These are phyloP conservation scores for Lodderomyces parapsilosis DNA, from an alignment of 1,139 yeast species.

Conservation along the genomic window DNA sequence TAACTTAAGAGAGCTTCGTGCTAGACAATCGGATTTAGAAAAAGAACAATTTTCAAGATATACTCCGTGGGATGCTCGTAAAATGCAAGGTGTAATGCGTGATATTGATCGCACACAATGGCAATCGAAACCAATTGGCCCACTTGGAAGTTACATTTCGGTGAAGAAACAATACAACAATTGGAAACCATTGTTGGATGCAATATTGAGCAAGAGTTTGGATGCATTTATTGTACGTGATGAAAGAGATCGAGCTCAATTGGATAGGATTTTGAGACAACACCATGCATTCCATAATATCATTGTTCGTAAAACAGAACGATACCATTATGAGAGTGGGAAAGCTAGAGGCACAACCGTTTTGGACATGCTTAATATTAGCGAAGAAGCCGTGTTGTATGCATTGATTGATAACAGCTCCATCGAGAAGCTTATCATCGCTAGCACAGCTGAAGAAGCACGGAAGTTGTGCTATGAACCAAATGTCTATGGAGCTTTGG, in stretches of 20 bases:
- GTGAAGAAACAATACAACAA: conserved; percentile 53
- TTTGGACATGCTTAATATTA: conserved; percentile 58
- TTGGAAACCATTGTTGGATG: conserved; percentile 67
- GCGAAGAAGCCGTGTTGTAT: conserved; percentile 53
- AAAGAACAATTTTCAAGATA: conserved; percentile 26
- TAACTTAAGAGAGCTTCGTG: conserved; percentile 7
- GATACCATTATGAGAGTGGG: conserved; percentile 48
- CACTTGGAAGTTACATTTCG: conserved; percentile 64
- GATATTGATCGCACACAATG: conserved; percentile 44
- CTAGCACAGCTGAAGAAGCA: conserved; percentile 53
- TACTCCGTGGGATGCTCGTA: conserved; percentile 46
- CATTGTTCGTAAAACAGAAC: conserved; percentile 55
- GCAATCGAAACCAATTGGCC: conserved; percentile 70
- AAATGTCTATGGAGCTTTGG: conserved; percentile 49
- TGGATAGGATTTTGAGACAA: conserved; percentile 44
- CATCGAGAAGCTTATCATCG: conserved; percentile 60
- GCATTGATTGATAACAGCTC: conserved; percentile 63
- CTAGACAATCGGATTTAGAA: conserved; percentile 9
- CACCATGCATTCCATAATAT: conserved; percentile 33
- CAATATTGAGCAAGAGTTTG: conserved; percentile 43
- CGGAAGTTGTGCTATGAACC: conserved; percentile 28
- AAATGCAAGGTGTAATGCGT: conserved; percentile 38
- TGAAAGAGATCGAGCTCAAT: conserved; percentile 54
- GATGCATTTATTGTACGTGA: conserved; percentile 68
- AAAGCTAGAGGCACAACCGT: conserved; percentile 40